Evolutionary conservation across 2,329 filamentous ascomycete species (phyloP), one percentile per base, ranked within the genome.

Genomic region (Penicillium sp.): DNA sequence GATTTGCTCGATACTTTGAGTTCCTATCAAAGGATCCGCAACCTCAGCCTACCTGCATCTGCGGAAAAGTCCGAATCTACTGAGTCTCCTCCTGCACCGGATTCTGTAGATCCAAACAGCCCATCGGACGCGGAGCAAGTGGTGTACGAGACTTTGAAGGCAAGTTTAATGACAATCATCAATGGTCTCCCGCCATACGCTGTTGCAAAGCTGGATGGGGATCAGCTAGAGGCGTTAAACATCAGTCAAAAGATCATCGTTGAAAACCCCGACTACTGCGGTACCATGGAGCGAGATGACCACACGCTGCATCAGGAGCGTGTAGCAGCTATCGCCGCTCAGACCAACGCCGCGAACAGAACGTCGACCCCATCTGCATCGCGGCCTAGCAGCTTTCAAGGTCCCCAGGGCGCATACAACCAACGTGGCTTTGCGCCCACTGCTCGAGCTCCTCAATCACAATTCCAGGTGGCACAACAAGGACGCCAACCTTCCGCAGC

Each of bases 261-360:
- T 31, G 78, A 84, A 43, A 79, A 75, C 5, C 79, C 82, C 35
- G 79, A 87, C 54, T 85, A 85, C 60, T 77, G 76, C 46, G 88
- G 88, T 3, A 78, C 83, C 3, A 81, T 93, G 77, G 87, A 93
- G 51, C 85, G 90, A 52, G 87, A 94, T 50, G 83, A 87, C 48
- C 73, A 73, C 26, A 76, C 75, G 27, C 60, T 73, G 20, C 75
- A 77, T 37, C 64, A 67, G 45, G 64, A 66, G 42, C 64, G 67
- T 30, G 51, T 57, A 12, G 54, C 61, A 9, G 58, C 56, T 28
- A 44, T 58, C 18, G 48, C 56, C 12, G 55, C 64, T 14, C 53
- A 60, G 26, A 43, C 56, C 16, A 53, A 51, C 23, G 51, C 57
- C 17, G 53, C 56, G 2, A 59, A 52, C 41, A 60, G 61, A 23